Evolutionary conservation across 2,329 filamentous ascomycete genomes (phyloP).

Genomic region (Fusarium lyarnte): DNA sequence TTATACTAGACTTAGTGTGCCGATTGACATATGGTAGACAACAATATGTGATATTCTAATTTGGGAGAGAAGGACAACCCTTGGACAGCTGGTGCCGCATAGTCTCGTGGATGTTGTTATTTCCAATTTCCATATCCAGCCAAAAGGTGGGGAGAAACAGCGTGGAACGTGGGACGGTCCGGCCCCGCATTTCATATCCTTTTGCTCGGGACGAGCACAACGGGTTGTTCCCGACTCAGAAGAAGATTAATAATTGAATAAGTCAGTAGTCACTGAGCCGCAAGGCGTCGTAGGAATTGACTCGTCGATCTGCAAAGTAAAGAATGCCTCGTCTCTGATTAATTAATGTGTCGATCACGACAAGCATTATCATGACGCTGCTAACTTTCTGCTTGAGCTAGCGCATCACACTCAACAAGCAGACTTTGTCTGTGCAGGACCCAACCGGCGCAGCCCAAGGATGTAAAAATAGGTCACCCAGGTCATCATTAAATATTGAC

Average conservation of each 20-base stretch:
- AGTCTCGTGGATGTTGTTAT: not conserved
- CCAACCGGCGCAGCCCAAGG: conserved; percentile 21
- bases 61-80: conserved; percentile 1
- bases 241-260: not conserved
- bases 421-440: not conserved
- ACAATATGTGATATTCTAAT: conserved; percentile 6
- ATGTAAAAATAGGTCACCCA: conserved; percentile 34
- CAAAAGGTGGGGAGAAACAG: conserved; percentile 32
- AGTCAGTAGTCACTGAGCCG: not conserved
- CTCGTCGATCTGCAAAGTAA: not conserved
- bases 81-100: not conserved
- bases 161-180: conserved; percentile 26
- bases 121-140: conserved; percentile 30
- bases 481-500: conserved; percentile 20
- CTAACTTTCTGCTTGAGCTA: not conserved
- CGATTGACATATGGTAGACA: not conserved
- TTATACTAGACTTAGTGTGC: not conserved
- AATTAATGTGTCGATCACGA: conserved; percentile 23
- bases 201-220: not conserved
- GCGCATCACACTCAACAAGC: not conserved
- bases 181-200: conserved; percentile 17
- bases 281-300: conserved; percentile 6
- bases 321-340: conserved; percentile 24
- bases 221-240: not conserved
- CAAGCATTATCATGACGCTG: conserved; percentile 14